Evolutionary conservation across 371 early-diverging fungal species (phyloP).

Genomic region (Apophysomyces variabilis): DNA sequence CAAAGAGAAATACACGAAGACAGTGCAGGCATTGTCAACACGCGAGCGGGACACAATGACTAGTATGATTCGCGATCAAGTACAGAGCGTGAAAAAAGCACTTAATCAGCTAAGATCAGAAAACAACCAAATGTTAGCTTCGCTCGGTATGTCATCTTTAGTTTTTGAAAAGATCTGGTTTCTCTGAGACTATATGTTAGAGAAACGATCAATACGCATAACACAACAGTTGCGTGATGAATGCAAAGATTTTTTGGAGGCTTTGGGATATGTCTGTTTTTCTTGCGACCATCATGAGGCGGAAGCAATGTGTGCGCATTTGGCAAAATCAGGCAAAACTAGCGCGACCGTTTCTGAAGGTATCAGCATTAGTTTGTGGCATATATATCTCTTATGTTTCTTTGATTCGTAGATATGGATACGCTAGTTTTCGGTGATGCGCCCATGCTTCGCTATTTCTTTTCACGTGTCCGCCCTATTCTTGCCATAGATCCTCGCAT

Average conservation of each 20-base stretch:
- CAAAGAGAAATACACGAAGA: constrained; percentile 41
- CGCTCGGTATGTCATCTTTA: constrained; percentile 31
- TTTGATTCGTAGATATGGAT: constrained; percentile 47
- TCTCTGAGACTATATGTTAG: constrained; percentile 22
- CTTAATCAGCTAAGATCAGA: constrained; percentile 27
- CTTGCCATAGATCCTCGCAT: constrained; percentile 57
- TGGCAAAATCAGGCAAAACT: constrained; percentile 49
- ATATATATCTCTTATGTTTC: neutral
- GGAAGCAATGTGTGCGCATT: constrained; percentile 70
- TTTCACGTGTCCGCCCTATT: constrained; percentile 38
- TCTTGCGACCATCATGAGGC: constrained; percentile 60
- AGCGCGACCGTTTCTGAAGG: constrained; percentile 75
- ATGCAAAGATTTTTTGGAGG: constrained; percentile 52
- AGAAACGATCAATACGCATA: constrained; percentile 59
- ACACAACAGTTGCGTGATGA: constrained; percentile 52
- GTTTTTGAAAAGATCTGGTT: constrained; percentile 19
- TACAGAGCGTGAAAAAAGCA: constrained; percentile 16
- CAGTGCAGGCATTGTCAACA: constrained; percentile 32
- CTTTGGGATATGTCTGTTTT: constrained; percentile 59
- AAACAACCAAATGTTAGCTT: constrained; percentile 30
- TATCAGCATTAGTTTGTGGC: constrained; percentile 9
- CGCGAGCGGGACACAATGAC: constrained; percentile 28
- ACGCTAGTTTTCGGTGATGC: constrained; percentile 64
- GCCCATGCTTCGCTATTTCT: constrained; percentile 58
- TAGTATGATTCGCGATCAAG: constrained; percentile 19